Evolutionary conservation across 140 eudicot genomes (phyloP), one percentile per base, ranked within the genome.

Genomic region (Flaveria floridana): DNA sequence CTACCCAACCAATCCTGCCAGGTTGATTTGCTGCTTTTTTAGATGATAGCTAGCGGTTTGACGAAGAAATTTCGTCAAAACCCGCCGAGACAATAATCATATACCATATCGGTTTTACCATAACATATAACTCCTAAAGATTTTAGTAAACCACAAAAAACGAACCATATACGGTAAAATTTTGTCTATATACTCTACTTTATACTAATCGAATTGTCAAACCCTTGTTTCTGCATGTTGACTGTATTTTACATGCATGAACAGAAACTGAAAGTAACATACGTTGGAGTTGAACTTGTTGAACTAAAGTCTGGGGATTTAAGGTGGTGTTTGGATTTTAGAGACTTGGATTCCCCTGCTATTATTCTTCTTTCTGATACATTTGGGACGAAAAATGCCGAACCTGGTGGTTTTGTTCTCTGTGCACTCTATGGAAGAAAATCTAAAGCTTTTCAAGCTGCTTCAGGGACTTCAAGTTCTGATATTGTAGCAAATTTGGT

Each of bases 401-500:
- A 92, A 21, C 87, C 81, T 48, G 95, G 95, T 55, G 96, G 96
- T 73, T 89, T 92, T 86, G 85, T 92, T 83, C 91, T 89, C 30
- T 92, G 93, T 68, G 50, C 98, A 61, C 77, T 88, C 26, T 89
- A 93, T 83, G 96, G 96, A 83, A 89, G 96, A 76, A 93, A 93
- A 86, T 88, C 96, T 9, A 93, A 93, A 87, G 96, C 98, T 70
- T 93, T 93, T 79, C 98, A 85, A 85, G 96, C 96, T 82, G 90
- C 91, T 78, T 79, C 96, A 25, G 96, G 95, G 85, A 85, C 91
- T 68, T 81, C 91, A 78, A 86, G 79, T 75, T 79, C 87, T 57
- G 82, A 84, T 28, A 88, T 92, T 26, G 61, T 92, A 78, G 81
- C 93, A 52, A 80, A 70, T 79, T 77, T 89, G 89, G 98, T 92